A percentile compares a stretch with the other conserved stretches of the same genome.
phyloP scores from a whole-genome alignment of 2,329 filamentous ascomycete genomes.

The Ophiostoma fasciatum region DNA sequence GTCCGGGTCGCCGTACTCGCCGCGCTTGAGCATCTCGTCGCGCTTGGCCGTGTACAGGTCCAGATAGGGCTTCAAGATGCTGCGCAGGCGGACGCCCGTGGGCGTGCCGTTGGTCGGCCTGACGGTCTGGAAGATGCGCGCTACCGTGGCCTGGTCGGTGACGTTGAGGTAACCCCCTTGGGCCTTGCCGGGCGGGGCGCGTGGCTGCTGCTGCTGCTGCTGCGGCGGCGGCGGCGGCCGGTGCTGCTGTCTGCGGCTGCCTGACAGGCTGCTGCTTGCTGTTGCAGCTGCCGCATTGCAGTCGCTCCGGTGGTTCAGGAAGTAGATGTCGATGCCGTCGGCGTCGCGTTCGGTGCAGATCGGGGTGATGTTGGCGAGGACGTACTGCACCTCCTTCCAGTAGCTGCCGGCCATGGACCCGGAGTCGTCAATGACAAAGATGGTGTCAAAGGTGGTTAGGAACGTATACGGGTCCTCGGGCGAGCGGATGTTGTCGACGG shows the following conservation, averaged over 20 bases:
- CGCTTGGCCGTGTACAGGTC: constrained; percentile 27
- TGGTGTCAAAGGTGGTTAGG: constrained; percentile 65
- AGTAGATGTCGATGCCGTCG: constrained; percentile 84
- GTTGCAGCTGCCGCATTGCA: too few species aligned
- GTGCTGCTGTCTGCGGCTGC: too few species aligned
- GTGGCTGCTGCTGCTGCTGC: constrained; percentile 11
- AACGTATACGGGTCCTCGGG: constrained; percentile 56
- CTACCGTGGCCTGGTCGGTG: constrained; percentile 39
- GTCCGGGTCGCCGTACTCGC: constrained; percentile 20
- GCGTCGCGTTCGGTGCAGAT: constrained; percentile 67
- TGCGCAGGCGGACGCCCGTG: constrained; percentile 55
- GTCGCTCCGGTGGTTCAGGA: constrained; percentile 54
- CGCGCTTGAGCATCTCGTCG: constrained; percentile 14
- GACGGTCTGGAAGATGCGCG: constrained; percentile 55
- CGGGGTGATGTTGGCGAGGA: constrained; percentile 59
- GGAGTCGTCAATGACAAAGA: constrained; percentile 89
- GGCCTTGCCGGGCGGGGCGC: constrained; percentile 22
- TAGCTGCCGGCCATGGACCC: constrained; percentile 64
- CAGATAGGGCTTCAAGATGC: constrained; percentile 63
- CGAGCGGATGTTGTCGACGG: constrained; percentile 18
- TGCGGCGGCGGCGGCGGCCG: constrained; percentile 8
- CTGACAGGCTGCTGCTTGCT: too few species aligned
- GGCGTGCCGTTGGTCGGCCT: constrained; percentile 53
- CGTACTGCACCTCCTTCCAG: constrained; percentile 61
- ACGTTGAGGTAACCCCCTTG: constrained; percentile 50